Evolutionary conservation across 306 rosid species (phyloP).

Genomic region (Sesbania bispinosa): DNA sequence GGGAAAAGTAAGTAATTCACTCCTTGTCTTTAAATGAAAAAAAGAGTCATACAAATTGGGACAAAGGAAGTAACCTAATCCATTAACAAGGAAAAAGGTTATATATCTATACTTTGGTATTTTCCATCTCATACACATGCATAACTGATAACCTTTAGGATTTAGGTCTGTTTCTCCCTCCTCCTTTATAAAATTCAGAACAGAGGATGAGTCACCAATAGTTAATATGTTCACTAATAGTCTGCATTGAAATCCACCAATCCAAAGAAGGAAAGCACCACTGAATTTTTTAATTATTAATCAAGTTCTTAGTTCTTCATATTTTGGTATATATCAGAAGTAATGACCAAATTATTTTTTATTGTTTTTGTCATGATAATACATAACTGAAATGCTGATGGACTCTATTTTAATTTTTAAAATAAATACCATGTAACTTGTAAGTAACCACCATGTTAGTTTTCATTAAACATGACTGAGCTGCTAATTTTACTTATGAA

Average conservation of each 20-base stretch:
- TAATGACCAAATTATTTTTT: too few species aligned
- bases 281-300: background rate
- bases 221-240: background rate
- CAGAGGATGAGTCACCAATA: background rate
- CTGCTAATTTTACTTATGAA: slow-evolving; percentile 10
- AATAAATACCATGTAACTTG: too few species aligned
- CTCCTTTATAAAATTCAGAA: background rate
- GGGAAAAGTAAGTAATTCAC: too few species aligned
- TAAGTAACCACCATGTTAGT: background rate
- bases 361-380: background rate
- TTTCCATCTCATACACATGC: background rate
- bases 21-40: too few species aligned
- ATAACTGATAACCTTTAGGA: background rate
- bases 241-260: background rate
- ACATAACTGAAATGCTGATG: background rate
- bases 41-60: background rate
- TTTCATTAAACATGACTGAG: background rate
- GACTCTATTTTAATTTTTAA: too few species aligned
- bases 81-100: background rate
- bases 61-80: background rate
- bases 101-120: background rate
- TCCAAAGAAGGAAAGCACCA: background rate
- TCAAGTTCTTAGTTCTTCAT: background rate
- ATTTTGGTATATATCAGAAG: background rate
- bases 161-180: background rate